Conservation (phyloP, 225 moss, liverwort and hornwort genomes). For the Antitrichia curtipendula region DNA sequence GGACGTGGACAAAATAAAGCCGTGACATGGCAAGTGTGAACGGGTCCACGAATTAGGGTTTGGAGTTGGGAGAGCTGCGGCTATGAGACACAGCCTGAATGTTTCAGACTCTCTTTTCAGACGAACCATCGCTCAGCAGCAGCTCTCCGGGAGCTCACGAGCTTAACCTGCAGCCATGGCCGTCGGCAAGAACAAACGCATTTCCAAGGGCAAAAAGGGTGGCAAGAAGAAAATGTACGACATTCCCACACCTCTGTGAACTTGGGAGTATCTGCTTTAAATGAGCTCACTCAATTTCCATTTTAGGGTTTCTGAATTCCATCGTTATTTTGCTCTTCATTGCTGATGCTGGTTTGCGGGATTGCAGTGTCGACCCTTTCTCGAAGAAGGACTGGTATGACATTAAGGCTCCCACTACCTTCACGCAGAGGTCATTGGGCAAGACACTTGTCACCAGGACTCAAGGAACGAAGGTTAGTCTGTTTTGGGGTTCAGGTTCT, state of each 20-base stretch:
- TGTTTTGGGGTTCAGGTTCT: background rate
- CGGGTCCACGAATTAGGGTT: background rate
- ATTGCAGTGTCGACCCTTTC: constrained; percentile 48
- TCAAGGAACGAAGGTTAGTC: constrained; percentile 36
- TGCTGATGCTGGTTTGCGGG: background rate
- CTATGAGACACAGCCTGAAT: background rate
- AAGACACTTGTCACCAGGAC: constrained; percentile 51
- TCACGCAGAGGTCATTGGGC: constrained; percentile 39
- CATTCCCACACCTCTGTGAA: background rate
- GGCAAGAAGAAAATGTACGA: constrained; percentile 53
- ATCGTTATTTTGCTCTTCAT: background rate
- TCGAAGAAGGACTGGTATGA: constrained; percentile 65
- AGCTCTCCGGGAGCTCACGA: background rate
- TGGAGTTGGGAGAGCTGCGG: background rate
- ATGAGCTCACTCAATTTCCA: background rate
- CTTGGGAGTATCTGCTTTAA: background rate
- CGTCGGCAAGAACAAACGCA: constrained; percentile 56
- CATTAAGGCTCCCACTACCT: constrained; percentile 39
- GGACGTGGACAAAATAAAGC: background rate
- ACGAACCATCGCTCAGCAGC: background rate
- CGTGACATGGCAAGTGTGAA: background rate
- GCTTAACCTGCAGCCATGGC: constrained; percentile 14
- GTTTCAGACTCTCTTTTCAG: background rate
- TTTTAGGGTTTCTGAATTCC: background rate
- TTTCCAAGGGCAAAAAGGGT: constrained; percentile 55